Conservation (phyloP, 2,329 filamentous ascomycete genomes). For the Hymenoscyphus albidus region DNA sequence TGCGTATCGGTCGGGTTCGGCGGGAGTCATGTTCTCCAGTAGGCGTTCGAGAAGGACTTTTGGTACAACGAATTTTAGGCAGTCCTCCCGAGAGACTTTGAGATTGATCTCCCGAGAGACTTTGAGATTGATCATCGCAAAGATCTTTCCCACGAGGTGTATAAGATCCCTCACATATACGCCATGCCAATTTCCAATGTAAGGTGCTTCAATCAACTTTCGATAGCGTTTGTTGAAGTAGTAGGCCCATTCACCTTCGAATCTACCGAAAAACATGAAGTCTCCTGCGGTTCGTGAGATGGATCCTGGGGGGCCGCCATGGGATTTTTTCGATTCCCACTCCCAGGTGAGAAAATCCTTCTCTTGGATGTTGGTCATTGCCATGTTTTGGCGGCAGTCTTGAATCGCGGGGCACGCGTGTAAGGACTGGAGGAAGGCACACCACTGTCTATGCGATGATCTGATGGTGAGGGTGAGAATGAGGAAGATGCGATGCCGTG, state of each 20-base stretch:
- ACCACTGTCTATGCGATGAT: too few relatives aligned
- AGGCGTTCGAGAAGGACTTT: too few relatives aligned
- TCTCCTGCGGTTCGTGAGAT: not conserved
- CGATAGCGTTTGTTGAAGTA: not conserved
- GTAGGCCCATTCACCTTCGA: not conserved
- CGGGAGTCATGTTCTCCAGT: too few relatives aligned
- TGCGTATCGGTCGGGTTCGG: too few relatives aligned
- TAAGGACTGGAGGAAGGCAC: not conserved
- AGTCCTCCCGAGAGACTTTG: too few relatives aligned
- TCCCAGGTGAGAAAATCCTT: not conserved
- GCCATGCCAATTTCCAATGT: too few relatives aligned
- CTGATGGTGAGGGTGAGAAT: not conserved
- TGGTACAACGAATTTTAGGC: too few relatives aligned
- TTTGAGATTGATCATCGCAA: not conserved
- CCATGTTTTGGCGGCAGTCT: not conserved
- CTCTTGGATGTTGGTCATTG: not conserved
- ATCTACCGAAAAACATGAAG: not conserved
- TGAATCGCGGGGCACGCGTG: not conserved
- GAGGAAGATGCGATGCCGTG: not conserved
- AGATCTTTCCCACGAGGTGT: rapidly evolving
- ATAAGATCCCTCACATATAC: not conserved
- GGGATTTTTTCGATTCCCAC: not conserved
- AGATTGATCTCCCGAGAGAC: not conserved
- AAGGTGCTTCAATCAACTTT: not conserved
- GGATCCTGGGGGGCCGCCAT: not conserved